Conservation (phyloP, 164 flowering plant species). For the Tetracentron sinense region DNA sequence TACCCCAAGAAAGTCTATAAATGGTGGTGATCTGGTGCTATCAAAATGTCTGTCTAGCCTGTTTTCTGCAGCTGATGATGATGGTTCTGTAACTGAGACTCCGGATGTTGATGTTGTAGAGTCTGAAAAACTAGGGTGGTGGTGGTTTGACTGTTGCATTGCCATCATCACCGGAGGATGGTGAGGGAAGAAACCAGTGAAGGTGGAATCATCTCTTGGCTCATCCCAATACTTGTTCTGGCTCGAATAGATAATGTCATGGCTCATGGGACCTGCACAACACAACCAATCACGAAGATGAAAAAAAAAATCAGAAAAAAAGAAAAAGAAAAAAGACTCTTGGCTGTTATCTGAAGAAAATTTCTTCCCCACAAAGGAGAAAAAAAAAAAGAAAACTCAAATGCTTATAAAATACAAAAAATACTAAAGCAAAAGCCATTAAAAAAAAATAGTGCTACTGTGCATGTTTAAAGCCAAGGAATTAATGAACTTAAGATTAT, state of each 20-base stretch:
- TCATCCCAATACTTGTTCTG: constrained; percentile 38
- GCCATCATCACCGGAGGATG: constrained; percentile 25
- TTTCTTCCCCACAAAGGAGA: constrained; percentile 4
- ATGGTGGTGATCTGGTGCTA: constrained; percentile 32
- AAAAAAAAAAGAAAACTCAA: constrained; percentile 1
- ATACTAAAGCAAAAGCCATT: too few relatives aligned
- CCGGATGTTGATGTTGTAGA: constrained; percentile 22
- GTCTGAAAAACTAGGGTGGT: constrained; percentile 20
- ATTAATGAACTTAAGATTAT: too few relatives aligned
- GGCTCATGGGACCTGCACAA: constrained; percentile 38
- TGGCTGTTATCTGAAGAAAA: too few relatives aligned
- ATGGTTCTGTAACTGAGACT: constrained; percentile 28
- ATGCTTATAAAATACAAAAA: too few relatives aligned
- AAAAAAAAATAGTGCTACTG: too few relatives aligned
- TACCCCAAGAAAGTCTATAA: constrained; percentile 83
- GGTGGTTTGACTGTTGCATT: constrained; percentile 37
- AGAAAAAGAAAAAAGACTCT: not conserved
- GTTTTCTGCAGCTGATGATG: constrained; percentile 16
- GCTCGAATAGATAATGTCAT: constrained; percentile 31
- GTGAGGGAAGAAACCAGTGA: constrained; percentile 17
- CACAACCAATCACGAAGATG: not conserved
- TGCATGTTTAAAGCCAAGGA: too few relatives aligned
- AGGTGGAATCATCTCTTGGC: constrained; percentile 23
- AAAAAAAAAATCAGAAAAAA: not conserved
- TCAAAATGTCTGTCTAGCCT: constrained; percentile 25